Evolutionary conservation across 371 early-diverging fungal genomes (phyloP).

Genomic region (Vavraia culicis): DNA sequence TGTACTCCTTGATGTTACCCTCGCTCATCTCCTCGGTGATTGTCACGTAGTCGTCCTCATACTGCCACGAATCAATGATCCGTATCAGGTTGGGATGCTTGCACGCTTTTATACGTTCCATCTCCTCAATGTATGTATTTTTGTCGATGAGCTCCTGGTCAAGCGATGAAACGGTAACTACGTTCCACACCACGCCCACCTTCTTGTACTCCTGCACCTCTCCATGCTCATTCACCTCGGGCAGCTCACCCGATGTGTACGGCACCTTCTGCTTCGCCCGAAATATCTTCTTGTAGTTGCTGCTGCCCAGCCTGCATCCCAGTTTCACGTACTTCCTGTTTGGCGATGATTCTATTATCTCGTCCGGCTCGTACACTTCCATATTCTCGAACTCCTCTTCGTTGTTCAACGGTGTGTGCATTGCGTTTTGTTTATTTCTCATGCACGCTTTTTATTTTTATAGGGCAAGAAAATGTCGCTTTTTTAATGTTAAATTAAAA

Average conservation of each 20-base stretch:
- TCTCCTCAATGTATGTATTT: slow-evolving; percentile 50
- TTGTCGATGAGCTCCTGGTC: slow-evolving; percentile 49
- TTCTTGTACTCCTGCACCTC: too few species aligned
- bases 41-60: slow-evolving; percentile 54
- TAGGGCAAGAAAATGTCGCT: too few species aligned
- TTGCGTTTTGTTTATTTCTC: too few species aligned
- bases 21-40: slow-evolving; percentile 75
- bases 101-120: slow-evolving; percentile 66
- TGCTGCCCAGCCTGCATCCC: background rate
- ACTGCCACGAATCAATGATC: slow-evolving; percentile 51
- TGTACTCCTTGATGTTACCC: slow-evolving; percentile 56
- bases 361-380: too few species aligned
- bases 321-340: too few species aligned
- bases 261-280: background rate
- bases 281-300: background rate
- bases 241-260: background rate
- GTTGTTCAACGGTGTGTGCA: too few species aligned
- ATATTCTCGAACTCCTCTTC: too few species aligned
- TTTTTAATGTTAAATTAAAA: too few species aligned
- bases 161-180: slow-evolving; percentile 3
- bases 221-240: too few species aligned
- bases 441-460: too few species aligned
- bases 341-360: too few species aligned
- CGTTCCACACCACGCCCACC: too few species aligned
- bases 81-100: slow-evolving; percentile 63